phyloP scores from a whole-genome alignment of 2,329 filamentous ascomycete genomes.

The Ramularia collo-cygni region DNA sequence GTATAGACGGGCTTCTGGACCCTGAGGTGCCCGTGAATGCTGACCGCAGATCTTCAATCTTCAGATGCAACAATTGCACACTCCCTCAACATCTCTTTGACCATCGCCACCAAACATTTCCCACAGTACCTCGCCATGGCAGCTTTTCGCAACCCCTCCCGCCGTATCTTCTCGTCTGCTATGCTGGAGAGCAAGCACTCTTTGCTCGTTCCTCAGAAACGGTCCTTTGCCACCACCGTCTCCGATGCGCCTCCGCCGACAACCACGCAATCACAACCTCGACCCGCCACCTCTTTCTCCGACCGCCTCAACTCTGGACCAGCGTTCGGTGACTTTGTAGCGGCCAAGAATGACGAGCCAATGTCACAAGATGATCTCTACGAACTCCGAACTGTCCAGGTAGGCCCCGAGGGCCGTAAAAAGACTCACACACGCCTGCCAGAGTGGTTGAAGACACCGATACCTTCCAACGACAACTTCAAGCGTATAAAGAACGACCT shows the following conservation, averaged over 20 bases:
- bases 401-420: conserved; percentile 56
- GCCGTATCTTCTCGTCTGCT: conserved; percentile 12
- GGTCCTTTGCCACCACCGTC: conserved; percentile 40
- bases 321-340: conserved; percentile 58
- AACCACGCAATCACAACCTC: conserved; percentile 28
- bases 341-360: conserved; percentile 28
- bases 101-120: neutral
- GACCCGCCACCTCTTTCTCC: conserved; percentile 49
- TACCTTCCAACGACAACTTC: conserved; percentile 78
- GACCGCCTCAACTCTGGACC: conserved; percentile 60
- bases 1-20: too few relatives aligned
- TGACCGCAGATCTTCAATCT: neutral
- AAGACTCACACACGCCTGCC: conserved; percentile 69
- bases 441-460: conserved; percentile 92
- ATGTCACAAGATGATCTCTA: conserved; percentile 48
- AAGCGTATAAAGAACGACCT: conserved; percentile 94
- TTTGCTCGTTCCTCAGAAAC: conserved; percentile 27
- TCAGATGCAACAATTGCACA: too few relatives aligned
- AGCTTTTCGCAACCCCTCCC: conserved; percentile 11
- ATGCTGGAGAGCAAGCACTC: conserved; percentile 8
- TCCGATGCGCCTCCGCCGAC: conserved; percentile 31
- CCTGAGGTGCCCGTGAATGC: too few relatives aligned
- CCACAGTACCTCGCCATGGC: conserved; percentile 10
- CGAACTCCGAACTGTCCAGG: conserved; percentile 54
- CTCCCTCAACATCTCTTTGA: too few relatives aligned